A percentile compares a stretch with the other conserved stretches of the same genome.
These are phyloP conservation scores for Zygosaccharomyces pseudobailii DNA, from an alignment of 1,139 yeast species.

Conservation along the genomic window DNA sequence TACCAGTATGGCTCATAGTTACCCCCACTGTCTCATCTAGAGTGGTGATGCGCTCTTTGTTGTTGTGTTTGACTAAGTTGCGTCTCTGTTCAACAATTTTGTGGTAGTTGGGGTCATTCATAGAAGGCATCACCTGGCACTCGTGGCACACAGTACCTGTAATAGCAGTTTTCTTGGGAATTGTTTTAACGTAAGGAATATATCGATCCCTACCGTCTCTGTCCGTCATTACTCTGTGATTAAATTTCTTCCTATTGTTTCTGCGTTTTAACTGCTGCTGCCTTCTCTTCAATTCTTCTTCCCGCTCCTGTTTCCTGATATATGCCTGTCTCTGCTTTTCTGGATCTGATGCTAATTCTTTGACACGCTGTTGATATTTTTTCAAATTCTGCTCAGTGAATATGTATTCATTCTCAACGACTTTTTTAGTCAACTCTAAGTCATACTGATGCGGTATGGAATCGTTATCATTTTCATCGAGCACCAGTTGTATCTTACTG, in stretches of 20 bases:
- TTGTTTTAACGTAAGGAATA: constrained; percentile 71
- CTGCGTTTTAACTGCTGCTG: constrained; percentile 33
- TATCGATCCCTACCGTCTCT: constrained; percentile 45
- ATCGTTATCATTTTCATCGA: constrained; percentile 45
- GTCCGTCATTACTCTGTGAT: constrained; percentile 38
- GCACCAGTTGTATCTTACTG: constrained; percentile 52
- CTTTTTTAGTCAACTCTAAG: constrained; percentile 67
- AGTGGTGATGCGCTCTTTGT: constrained; percentile 70
- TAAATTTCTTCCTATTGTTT: constrained; percentile 32
- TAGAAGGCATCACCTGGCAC: constrained; percentile 79
- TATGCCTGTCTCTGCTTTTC: constrained; percentile 41
- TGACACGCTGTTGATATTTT: constrained; percentile 55
- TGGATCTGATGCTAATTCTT: constrained; percentile 37
- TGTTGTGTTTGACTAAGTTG: constrained; percentile 40
- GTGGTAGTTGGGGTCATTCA: constrained; percentile 63
- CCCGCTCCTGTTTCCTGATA: constrained; percentile 36
- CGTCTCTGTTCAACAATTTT: constrained; percentile 55
- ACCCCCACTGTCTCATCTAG: constrained; percentile 85
- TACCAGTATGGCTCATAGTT: constrained; percentile 78
- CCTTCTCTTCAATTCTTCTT: constrained; percentile 37
- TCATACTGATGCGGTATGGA: constrained; percentile 83
- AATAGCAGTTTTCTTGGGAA: constrained; percentile 79
- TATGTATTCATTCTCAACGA: constrained; percentile 80
- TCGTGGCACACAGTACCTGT: constrained; percentile 90
- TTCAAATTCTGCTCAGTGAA: constrained; percentile 83